phyloP scores from a whole-genome alignment of 495 filamentous ascomycete genomes.

The Penicillium soppii region DNA sequence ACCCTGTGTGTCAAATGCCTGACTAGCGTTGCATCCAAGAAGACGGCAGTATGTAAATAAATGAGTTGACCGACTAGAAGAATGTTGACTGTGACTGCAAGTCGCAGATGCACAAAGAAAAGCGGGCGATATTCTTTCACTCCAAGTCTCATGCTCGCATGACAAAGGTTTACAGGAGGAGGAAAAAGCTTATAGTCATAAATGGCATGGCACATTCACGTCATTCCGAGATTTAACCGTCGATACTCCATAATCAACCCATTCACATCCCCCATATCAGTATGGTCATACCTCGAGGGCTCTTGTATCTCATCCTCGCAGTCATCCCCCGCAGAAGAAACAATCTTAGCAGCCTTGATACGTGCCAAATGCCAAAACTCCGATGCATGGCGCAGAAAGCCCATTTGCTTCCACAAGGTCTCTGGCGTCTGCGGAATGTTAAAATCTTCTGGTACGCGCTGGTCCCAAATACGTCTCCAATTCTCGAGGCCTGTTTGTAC shows the following conservation, averaged over 20 bases:
- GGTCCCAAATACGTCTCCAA: slow-evolving; percentile 27
- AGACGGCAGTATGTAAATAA: too few relatives aligned
- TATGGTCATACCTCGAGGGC: slow-evolving; percentile 24
- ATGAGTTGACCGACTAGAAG: too few relatives aligned
- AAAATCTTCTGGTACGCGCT: slow-evolving; percentile 22
- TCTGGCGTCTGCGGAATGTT: slow-evolving; percentile 16
- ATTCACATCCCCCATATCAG: slow-evolving; percentile 32
- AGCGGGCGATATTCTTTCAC: too few relatives aligned
- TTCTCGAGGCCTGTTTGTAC: slow-evolving; percentile 28
- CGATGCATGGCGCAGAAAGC: slow-evolving; percentile 24
- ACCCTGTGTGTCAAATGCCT: too few relatives aligned
- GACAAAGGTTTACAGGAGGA: too few relatives aligned
- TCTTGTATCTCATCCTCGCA: not conserved
- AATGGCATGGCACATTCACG: too few relatives aligned
- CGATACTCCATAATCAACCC: slow-evolving; percentile 31
- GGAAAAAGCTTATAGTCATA: too few relatives aligned
- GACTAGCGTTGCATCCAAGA: too few relatives aligned
- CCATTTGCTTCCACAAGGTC: slow-evolving; percentile 29
- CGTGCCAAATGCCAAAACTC: slow-evolving; percentile 33
- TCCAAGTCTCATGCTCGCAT: too few relatives aligned
- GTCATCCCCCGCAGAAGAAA: slow-evolving; percentile 4
- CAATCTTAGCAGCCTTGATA: slow-evolving; percentile 21
- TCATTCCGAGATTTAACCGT: slow-evolving; percentile 21
- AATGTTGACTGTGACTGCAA: too few relatives aligned
- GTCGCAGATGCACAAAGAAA: too few relatives aligned